Evolutionary conservation across 164 flowering plant genomes (phyloP), one percentile per base, ranked within the genome.

Genomic region (Warburgia ugandensis): DNA sequence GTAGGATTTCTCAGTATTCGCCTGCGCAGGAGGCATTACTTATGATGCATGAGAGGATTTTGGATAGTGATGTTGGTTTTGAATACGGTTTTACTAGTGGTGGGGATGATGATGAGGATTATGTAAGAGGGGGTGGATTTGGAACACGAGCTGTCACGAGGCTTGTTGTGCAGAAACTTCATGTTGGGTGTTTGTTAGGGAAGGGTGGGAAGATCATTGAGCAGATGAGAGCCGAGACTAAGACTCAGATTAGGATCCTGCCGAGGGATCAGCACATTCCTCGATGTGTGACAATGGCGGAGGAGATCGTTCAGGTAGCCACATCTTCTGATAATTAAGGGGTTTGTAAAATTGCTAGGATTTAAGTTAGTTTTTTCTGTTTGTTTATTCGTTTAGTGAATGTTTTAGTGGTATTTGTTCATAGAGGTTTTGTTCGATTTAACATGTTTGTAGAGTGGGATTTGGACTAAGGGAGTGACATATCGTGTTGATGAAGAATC

Each of bases 121-220:
- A 68, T 30, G 81, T 60, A 47, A 60, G 69, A 1, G 73, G 78
- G 1, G 52, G 60, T 6, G 60, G 61, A 3, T 59, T 64, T 20
- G 69, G 63, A 6, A 60, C 54, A 9, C 63, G 88, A 14, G 83
- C 80, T 46, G 83, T 73, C 6, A 79, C 99, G 37, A 78, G 99
- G 73, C 66, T 94, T 50, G 92, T 94, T 48, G 99, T 94, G 51
- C 78, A 92, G 19, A 66, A 84, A 58, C 68, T 79, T 70, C 94
- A 89, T 55, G 99, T 94, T 0, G 99, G 99, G 43, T 74, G 84
- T 59, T 76, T 94, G 72, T 54, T 94, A 62, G 99, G 99, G 56
- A 94, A 89, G 59, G 99, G 88, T 29, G 99, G 99, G 67, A 94
- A 84, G 77, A 94, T 94, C 22, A 84, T 94, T 54, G 97, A 94